A percentile compares a stretch with the other conserved stretches of the same genome.
These are phyloP conservation scores for Oryza glaberrima DNA, from an alignment of 176 grass and related monocot genomes.

Conservation along the genomic window DNA sequence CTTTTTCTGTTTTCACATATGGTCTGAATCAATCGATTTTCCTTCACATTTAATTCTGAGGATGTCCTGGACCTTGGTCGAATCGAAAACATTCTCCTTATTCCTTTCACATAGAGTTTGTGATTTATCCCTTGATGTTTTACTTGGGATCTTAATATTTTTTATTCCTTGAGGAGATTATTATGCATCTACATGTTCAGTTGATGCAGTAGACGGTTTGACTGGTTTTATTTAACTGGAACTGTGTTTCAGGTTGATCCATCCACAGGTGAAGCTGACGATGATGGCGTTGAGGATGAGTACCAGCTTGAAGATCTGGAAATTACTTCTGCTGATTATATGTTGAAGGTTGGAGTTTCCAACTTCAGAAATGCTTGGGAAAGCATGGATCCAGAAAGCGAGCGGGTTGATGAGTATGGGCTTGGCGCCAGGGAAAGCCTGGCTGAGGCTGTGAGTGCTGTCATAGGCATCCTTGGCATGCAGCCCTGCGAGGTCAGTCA, in stretches of 20 bases:
- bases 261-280: slow-evolving; percentile 79
- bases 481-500: slow-evolving; percentile 84
- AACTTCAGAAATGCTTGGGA: slow-evolving; percentile 99
- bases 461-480: slow-evolving; percentile 93
- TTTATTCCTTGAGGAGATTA: neutral
- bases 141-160: neutral
- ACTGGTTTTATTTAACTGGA: slow-evolving; percentile 24
- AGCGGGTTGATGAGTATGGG: slow-evolving; percentile 88
- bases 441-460: slow-evolving; percentile 84
- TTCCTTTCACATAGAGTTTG: neutral
- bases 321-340: slow-evolving; percentile 87
- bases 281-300: slow-evolving; percentile 97
- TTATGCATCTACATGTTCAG: neutral
- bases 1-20: neutral
- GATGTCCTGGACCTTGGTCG: neutral
- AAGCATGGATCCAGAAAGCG: slow-evolving; percentile 80
- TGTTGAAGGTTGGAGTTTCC: slow-evolving; percentile 86
- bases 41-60: slow-evolving; percentile 26
- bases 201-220: neutral
- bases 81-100: slow-evolving; percentile 5
- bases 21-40: slow-evolving; percentile 7
- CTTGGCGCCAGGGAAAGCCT: slow-evolving; percentile 91
- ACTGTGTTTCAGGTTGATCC: slow-evolving; percentile 73
- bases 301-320: slow-evolving; percentile 97
- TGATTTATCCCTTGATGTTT: slow-evolving; percentile 16